Base-by-base conservation (phyloP, 805 yeast genomes). In the Kregervanrija pseudodelftensis region DNA sequence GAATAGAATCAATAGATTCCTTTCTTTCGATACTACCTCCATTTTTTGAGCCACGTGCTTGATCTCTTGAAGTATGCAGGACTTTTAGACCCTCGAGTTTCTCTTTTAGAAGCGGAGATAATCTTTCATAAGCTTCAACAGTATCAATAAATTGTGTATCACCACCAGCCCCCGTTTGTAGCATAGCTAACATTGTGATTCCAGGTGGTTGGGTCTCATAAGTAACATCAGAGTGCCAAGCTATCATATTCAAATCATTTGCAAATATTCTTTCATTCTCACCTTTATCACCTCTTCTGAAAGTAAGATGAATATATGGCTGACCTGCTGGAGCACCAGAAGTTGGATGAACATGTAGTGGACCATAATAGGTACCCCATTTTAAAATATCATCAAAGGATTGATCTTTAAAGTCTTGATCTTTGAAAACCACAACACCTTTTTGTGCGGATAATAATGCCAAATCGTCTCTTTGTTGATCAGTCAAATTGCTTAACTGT, bases 71-170 rank as follows among this genome's bases (percentile, higher is more conserved):
- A 11, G 88, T 74, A 66, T 85, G 90, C 37, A 79, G 67, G 3
- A 80, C 90, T 54, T 79, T 76, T 55, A 85, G 70, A 0, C 82
- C 82, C 14, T 70, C 68, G 37, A 84, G 60, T 50, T 80, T 65
- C 55, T 76, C 65, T 58, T 79, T 72, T 67, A 83, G 74, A 30
- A 68, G 73, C 17, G 85, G 84, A 1, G 90, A 82, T 43, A 85
- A 69, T 55, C 90, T 68, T 47, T 80, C 75, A 62, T 80, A 85
- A 10, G 87, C 88, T 59, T 82, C 88, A 33, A 70, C 69, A 28
- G 79, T 70, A 57, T 82, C 86, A n/a, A 85, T 76, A 58, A 82
- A 85, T 40, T 82, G 66, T n/a, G 93, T 85, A 60, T 85, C 93
- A 49, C 93, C 93, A 43, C 91, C 90, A 36, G 78, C 44, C 14